Evolutionary conservation across 768 basidiomycete species (phyloP).

Genomic region (Kwoniella botswanensis): DNA sequence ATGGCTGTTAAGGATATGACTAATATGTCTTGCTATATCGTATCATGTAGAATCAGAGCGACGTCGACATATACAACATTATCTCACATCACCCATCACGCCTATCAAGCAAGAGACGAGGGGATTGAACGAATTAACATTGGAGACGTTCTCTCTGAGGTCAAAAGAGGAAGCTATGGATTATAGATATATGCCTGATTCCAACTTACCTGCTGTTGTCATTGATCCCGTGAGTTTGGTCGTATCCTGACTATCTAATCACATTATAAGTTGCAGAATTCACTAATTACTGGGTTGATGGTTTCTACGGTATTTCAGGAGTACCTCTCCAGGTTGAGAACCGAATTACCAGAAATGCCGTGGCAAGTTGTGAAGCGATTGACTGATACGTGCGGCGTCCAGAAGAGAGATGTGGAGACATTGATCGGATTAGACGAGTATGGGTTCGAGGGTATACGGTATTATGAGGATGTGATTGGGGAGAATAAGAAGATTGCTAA

Average conservation of each 20-base stretch:
- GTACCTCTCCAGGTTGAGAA: constrained; percentile 66
- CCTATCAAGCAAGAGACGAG: constrained; percentile 82
- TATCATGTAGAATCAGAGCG: constrained; percentile 72
- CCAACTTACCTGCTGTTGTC: constrained; percentile 77
- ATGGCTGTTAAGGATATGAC: too few species aligned
- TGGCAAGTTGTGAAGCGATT: constrained; percentile 68
- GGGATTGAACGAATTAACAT: constrained; percentile 80
- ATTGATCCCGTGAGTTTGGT: constrained; percentile 45
- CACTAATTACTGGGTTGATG: not conserved
- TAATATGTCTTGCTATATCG: too few species aligned
- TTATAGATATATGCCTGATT: constrained; percentile 96
- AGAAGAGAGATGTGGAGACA: constrained; percentile 72
- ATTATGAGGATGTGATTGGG: constrained; percentile 73
- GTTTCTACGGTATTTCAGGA: constrained; percentile 60
- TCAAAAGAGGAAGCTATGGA: constrained; percentile 94
- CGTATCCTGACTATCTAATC: not conserved
- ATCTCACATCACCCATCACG: constrained; percentile 60
- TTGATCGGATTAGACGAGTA: constrained; percentile 71
- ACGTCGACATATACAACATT: constrained; percentile 69
- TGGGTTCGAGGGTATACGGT: constrained; percentile 70
- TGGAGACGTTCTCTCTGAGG: constrained; percentile 79
- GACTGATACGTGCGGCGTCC: constrained; percentile 62
- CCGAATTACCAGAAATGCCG: constrained; percentile 77
- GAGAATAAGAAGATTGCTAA: constrained; percentile 65
- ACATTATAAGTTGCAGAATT: not conserved